Evolutionary conservation across 768 basidiomycete species (phyloP).

Genomic region (Crucibulum laeve): DNA sequence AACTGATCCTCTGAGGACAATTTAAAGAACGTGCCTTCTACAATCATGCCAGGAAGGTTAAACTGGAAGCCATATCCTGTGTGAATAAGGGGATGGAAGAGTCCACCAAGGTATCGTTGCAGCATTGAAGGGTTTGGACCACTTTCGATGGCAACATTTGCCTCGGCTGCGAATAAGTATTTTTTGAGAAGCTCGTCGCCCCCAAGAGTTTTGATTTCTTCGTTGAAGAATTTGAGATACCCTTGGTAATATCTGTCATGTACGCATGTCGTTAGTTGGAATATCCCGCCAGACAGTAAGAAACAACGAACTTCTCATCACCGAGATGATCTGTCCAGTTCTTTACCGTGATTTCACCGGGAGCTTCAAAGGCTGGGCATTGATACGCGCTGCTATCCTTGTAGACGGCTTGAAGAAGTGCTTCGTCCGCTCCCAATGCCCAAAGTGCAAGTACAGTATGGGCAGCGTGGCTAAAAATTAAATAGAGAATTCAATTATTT

Average conservation of each 20-base stretch:
- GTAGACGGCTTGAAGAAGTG: slow-evolving; percentile 33
- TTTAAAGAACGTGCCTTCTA: slow-evolving; percentile 44
- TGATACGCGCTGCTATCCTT: slow-evolving; percentile 27
- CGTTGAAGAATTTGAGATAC: slow-evolving; percentile 56
- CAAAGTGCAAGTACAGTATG: slow-evolving; percentile 22
- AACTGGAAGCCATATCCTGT: slow-evolving; percentile 62
- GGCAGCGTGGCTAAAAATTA: slow-evolving; percentile 18
- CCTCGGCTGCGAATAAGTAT: slow-evolving; percentile 51
- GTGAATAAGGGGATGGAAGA: slow-evolving; percentile 66
- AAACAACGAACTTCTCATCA: slow-evolving; percentile 38
- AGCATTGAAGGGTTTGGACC: slow-evolving; percentile 60
- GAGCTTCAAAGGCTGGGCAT: slow-evolving; percentile 34
- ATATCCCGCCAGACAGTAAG: not conserved
- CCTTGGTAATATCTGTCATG: slow-evolving; percentile 52
- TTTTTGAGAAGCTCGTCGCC: slow-evolving; percentile 44
- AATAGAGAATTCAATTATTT: not conserved
- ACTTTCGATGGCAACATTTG: slow-evolving; percentile 38
- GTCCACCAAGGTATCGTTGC: slow-evolving; percentile 47
- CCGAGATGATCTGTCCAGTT: slow-evolving; percentile 57
- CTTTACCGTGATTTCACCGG: slow-evolving; percentile 34
- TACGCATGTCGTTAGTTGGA: no score
- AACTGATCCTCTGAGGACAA: not conserved
- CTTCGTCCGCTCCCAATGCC: slow-evolving; percentile 22
- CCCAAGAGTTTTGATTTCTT: slow-evolving; percentile 36
- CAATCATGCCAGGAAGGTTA: slow-evolving; percentile 48